Evolutionary conservation across 2,329 filamentous ascomycete genomes (phyloP).

Genomic region (Bipolaris cookei): DNA sequence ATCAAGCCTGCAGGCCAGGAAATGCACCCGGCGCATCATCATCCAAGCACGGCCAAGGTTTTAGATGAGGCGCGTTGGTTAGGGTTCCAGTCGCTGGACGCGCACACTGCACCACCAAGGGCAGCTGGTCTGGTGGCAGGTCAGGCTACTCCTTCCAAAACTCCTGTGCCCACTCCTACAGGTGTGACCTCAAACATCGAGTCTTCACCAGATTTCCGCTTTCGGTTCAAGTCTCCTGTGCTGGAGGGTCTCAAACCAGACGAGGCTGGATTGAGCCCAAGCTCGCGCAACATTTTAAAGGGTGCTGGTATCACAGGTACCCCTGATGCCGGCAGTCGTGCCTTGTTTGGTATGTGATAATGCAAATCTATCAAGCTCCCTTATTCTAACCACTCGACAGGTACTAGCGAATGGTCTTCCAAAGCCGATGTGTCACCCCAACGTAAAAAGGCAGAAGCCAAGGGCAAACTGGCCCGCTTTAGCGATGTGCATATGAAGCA

Average conservation of each 20-base stretch:
- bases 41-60: conserved; percentile 74
- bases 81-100: conserved; percentile 74
- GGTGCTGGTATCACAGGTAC: conserved; percentile 70
- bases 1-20: conserved; percentile 76
- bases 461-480: conserved; percentile 77
- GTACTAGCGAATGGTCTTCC: conserved; percentile 42
- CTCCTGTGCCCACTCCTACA: conserved; percentile 34
- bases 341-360: conserved; percentile 34
- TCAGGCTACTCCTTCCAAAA: conserved; percentile 70
- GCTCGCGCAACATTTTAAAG: conserved; percentile 65
- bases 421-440: conserved; percentile 52
- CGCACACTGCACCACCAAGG: conserved; percentile 58
- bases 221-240: conserved; percentile 65
- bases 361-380: not conserved
- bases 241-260: conserved; percentile 74
- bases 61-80: conserved; percentile 81
- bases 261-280: conserved; percentile 55
- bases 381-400: conserved; percentile 3
- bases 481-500: conserved; percentile 85
- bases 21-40: conserved; percentile 89
- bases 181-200: conserved; percentile 28
- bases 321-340: conserved; percentile 50
- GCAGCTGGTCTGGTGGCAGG: conserved; percentile 47
- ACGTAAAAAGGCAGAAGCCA: conserved; percentile 80
- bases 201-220: conserved; percentile 68